These are phyloP conservation scores for Paralagenidium karlingii DNA, from an alignment of 352 stramenopile species.

Conservation along the genomic window DNA sequence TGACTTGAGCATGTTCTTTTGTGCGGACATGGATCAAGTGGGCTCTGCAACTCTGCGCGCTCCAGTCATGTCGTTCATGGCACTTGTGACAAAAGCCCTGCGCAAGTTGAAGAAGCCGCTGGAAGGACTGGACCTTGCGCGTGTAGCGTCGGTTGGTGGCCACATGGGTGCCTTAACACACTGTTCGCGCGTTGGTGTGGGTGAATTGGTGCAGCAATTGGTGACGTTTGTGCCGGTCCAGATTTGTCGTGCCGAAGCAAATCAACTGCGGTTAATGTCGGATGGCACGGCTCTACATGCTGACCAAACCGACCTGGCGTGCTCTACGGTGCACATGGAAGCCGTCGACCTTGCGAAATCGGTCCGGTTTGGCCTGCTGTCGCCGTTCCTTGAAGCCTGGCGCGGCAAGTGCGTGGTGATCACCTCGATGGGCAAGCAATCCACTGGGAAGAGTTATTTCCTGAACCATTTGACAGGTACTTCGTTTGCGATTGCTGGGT, in stretches of 20 bases:
- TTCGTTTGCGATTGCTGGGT: slow-evolving; percentile 55
- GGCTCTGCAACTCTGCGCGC: background rate
- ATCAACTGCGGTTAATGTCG: slow-evolving; percentile 33
- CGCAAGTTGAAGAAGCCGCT: slow-evolving; percentile 46
- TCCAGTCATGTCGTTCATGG: slow-evolving; percentile 10
- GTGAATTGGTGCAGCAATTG: slow-evolving; percentile 2
- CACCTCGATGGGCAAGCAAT: slow-evolving; percentile 60
- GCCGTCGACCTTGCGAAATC: slow-evolving; percentile 27
- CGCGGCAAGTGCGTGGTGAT: slow-evolving; percentile 25
- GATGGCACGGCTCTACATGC: no score
- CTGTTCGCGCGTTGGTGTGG: background rate
- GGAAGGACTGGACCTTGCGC: slow-evolving; percentile 11
- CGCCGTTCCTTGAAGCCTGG: slow-evolving; percentile 25
- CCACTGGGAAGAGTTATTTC: slow-evolving; percentile 70
- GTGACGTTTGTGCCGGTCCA: slow-evolving; percentile 61
- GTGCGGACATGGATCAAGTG: background rate
- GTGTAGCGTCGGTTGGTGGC: background rate
- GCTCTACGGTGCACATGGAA: slow-evolving; percentile 3
- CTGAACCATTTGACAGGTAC: slow-evolving; percentile 62
- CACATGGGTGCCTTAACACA: background rate
- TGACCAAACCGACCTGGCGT: background rate
- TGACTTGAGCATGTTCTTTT: background rate
- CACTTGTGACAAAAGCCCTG: slow-evolving; percentile 30
- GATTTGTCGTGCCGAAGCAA: slow-evolving; percentile 52
- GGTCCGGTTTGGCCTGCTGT: slow-evolving; percentile 30